phyloP scores from a whole-genome alignment of 768 basidiomycete species.

The Chalciporus chontae region DNA sequence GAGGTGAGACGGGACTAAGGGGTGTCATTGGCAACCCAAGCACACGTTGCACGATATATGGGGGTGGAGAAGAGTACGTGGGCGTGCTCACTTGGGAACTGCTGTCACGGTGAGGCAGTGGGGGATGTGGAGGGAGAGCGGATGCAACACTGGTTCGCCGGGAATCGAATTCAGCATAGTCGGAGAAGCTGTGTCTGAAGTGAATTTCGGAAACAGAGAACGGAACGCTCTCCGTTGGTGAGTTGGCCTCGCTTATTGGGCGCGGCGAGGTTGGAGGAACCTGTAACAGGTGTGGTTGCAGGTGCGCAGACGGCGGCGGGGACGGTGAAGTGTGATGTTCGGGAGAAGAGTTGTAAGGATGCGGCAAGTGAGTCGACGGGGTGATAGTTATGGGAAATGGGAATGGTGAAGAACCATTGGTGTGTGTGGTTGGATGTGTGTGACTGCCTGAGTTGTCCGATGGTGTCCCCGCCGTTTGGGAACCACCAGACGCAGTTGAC shows the following conservation, averaged over 20 bases:
- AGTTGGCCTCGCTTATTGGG: constrained; percentile 33
- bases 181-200: constrained; percentile 41
- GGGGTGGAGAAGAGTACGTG: constrained; percentile 20
- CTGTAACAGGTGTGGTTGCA: constrained; percentile 20
- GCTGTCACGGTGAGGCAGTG: constrained; percentile 30
- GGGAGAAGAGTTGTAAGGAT: constrained; percentile 14
- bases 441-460: constrained; percentile 22
- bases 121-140: constrained; percentile 41
- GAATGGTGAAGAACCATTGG: constrained; percentile 32
- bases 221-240: constrained; percentile 56
- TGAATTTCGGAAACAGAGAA: constrained; percentile 53
- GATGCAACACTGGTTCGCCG: constrained; percentile 33
- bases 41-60: constrained; percentile 32
- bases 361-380: constrained; percentile 34
- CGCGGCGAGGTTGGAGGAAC: constrained; percentile 22
- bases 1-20: constrained; percentile 11
- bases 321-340: constrained; percentile 17
- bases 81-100: constrained; percentile 18
- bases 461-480: constrained; percentile 12
- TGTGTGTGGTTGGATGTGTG: constrained; percentile 19
- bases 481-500: constrained; percentile 30
- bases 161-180: constrained; percentile 28
- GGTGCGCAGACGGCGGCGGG: constrained; percentile 11
- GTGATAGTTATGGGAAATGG: constrained; percentile 47
- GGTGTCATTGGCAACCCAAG: constrained; percentile 28